Base-by-base conservation (phyloP, 495 filamentous ascomycete genomes). In the Stereocaulon alpinum region DNA sequence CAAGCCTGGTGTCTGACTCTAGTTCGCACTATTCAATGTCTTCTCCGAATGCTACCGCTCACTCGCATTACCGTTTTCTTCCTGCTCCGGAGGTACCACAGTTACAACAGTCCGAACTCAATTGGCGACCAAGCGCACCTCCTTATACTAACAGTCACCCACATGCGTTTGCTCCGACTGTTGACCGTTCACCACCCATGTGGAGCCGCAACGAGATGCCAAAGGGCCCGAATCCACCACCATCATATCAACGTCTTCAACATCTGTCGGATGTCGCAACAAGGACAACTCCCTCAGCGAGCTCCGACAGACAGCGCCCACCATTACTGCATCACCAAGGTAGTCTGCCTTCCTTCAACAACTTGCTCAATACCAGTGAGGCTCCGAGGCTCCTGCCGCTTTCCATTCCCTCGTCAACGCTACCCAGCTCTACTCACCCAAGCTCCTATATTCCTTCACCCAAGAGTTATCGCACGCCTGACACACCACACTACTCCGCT, bases 1-100 rank as follows among this genome's bases (percentile, higher is more conserved):
- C 86, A 29, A 88, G 85, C 4, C 77, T 89, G 63, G 74, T 88
- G 30, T 89, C 86, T 2, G 86, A 89, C 66, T 78, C 77, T 59
- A 80, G 82, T 64, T 87, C 83, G 72, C 78, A 22, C 81, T 79
- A 17, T 78, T 82, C 60, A 63, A 74, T 49, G 50, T 76, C 67
- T 40, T 73, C 70, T 66, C 34, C 66, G 64, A 34, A 60, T 69
- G 37, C 69, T 66, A 50, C 69, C 72, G 30, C 68, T 12, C 47
- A 60, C 49, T 48, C 55, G 18, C 49, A 52, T 11, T 47, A 44
- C 42, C 40, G 55, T 30, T 43, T 41, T 51, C 55, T 57, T 40
- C 47, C 54, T 41, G 40, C 42, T 22, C 49, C 49, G 0, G 50
- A 54, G 17, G 37, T 29, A 37, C 49, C 48, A 27, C 58, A 54